Evolutionary conservation across 139 green algal species (phyloP).

Genomic region (Volvox reticuliferus): DNA sequence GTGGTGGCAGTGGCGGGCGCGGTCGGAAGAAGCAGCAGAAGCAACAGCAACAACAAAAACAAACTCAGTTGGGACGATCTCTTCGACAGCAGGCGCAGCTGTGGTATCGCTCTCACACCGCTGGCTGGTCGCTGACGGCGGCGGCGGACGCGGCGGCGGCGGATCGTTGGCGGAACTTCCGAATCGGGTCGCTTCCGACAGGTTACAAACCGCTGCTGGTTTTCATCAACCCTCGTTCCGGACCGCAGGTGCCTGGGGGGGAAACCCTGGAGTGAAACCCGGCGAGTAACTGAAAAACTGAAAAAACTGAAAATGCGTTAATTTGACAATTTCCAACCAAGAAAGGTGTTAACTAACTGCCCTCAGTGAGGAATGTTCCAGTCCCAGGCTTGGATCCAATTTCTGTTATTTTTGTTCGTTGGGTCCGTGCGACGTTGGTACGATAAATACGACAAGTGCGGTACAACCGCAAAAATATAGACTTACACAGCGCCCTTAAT

Average conservation of each 20-base stretch:
- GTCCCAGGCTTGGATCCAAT: too few species aligned
- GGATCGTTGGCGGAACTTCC: constrained; percentile 9
- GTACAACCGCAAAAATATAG: too few species aligned
- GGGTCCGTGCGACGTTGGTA: too few species aligned
- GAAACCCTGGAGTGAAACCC: too few species aligned
- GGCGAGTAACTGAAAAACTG: too few species aligned
- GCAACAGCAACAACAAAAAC: background rate
- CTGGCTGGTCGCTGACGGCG: background rate
- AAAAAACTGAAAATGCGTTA: too few species aligned
- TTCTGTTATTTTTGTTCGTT: too few species aligned
- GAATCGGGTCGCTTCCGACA: constrained; percentile 43
- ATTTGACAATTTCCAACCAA: too few species aligned
- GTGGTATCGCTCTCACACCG: constrained; percentile 12
- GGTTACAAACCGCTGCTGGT: constrained; percentile 66
- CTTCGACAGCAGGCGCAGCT: constrained; percentile 5
- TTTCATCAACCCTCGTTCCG: constrained; percentile 83
- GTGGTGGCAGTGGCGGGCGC: background rate
- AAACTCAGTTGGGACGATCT: background rate
- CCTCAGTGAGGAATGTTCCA: too few species aligned
- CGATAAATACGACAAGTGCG: too few species aligned
- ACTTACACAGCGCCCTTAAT: too few species aligned
- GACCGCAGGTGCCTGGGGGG: constrained; percentile 85
- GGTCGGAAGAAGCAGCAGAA: background rate
- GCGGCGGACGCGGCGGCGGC: background rate
- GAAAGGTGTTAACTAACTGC: too few species aligned